phyloP scores from a whole-genome alignment of 164 flowering plant species.

The Liquidambar formosana region DNA sequence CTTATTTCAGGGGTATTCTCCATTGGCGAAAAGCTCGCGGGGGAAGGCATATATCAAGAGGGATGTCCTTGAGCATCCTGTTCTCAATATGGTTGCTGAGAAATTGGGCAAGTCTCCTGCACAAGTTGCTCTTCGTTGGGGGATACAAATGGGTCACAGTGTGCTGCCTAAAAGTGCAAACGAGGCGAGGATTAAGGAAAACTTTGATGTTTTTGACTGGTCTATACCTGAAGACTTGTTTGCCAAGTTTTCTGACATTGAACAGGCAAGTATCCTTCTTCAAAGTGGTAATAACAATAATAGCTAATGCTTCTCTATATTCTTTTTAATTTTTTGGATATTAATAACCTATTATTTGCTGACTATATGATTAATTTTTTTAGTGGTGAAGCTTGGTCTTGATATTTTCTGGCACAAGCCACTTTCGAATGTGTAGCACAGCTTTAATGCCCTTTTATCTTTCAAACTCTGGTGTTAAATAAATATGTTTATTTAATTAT shows the following conservation, averaged over 20 bases:
- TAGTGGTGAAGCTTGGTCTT: no score
- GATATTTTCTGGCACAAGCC: no score
- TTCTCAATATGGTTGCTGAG: conserved; percentile 43
- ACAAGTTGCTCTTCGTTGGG: conserved; percentile 73
- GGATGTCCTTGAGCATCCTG: conserved; percentile 53
- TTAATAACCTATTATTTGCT: no score
- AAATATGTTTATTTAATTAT: no score
- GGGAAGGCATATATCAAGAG: conserved; percentile 30
- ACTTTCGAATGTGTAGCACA: no score
- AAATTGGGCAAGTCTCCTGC: conserved; percentile 67
- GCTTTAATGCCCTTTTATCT: no score
- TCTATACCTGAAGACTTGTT: conserved; percentile 63
- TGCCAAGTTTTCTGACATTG: conserved; percentile 39
- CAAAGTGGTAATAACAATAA: no score
- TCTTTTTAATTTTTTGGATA: no score
- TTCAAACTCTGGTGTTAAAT: no score
- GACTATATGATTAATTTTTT: no score
- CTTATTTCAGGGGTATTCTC: conserved; percentile 51
- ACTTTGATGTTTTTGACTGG: conserved; percentile 60
- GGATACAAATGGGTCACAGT: conserved; percentile 66
- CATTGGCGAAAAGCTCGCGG: conserved; percentile 61
- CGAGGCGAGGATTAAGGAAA: conserved; percentile 53
- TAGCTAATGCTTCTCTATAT: no score
- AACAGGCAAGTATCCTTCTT: conserved; percentile 46
- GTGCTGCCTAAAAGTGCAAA: conserved; percentile 70